Conservation (phyloP, 371 early-diverging fungal species). For the Batkoa obscura region DNA sequence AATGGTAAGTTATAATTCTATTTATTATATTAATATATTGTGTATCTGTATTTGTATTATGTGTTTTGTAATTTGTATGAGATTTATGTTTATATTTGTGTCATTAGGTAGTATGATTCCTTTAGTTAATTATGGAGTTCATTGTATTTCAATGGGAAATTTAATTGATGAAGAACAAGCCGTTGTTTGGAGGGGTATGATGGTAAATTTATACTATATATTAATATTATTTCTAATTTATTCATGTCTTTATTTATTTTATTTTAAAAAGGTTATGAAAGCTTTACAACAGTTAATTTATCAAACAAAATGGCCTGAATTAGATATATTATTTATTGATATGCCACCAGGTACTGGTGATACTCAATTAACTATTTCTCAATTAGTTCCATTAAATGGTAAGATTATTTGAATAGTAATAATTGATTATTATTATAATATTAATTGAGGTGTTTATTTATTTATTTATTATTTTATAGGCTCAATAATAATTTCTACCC, state of each 20-base stretch:
- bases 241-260: background rate
- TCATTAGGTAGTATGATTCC: conserved; percentile 46
- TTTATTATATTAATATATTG: background rate
- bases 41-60: no score
- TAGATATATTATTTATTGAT: conserved; percentile 70
- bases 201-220: conserved; percentile 34
- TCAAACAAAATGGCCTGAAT: conserved; percentile 59
- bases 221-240: conserved; percentile 3
- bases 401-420: no score
- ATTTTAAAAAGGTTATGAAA: conserved; percentile 52
- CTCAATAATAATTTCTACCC: conserved; percentile 74
- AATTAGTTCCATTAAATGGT: conserved; percentile 58
- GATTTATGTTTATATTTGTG: background rate
- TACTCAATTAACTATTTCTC: conserved; percentile 64
- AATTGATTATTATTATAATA: no score
- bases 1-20: conserved; percentile 14
- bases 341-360: conserved; percentile 91
- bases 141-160: conserved; percentile 86
- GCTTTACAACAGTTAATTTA: conserved; percentile 70
- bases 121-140: conserved; percentile 57
- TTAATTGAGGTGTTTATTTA: background rate
- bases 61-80: background rate
- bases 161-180: conserved; percentile 52
- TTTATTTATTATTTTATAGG: conserved; percentile 16
- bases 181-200: conserved; percentile 81